Base-by-base conservation (phyloP, 768 basidiomycete species). In the Goffeauzyma gilvescens region DNA sequence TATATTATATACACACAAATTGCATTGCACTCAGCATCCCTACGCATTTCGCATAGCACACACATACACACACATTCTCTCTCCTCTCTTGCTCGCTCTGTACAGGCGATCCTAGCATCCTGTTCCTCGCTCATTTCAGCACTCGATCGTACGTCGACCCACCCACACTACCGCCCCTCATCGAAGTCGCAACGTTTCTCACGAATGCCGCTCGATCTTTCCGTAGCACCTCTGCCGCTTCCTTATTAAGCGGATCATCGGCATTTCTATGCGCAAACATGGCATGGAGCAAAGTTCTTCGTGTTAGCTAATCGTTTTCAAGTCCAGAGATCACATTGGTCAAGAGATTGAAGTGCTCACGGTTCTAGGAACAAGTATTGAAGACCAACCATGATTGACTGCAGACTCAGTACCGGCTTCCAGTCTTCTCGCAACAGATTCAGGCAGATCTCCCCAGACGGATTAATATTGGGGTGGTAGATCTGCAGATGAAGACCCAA, bases 371-470 rank as follows among this genome's bases (percentile, higher is more conserved):
- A 98, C 40, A 98, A 74, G 59, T 95, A 98, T 64, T 98, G 93
- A 44, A 98, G 66, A 26, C 93, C 93, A 46, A 96, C 84, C 85
- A 96, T 90, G 50, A 98, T 85, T 23, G 89, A 84, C 62, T 87
- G 95, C 40, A 98, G 71, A 65, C 95, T 96, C 32, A 98, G 70
- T 3, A 98, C 93, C 5, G 93, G 93, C 60, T 98, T 98, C 93
- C 93, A 98, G 67, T 98, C 93, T 69, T 98, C 93, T 61, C 93
- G 76, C 45, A 96, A 73, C 61, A 96, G 95, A 66, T 96, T 96
- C 30, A 98, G 65, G 69, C 93, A 98, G 34, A 98, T 90, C 54
- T 96, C 96, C 33, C 93, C 93, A 60, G 95, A 86, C 27, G 93
- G 73, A 64, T 98, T 93, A 40, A 98, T 79, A 58, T 98, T 98